Evolutionary conservation across 345 rosid genomes (phyloP).

Genomic region (Boechera stricta): DNA sequence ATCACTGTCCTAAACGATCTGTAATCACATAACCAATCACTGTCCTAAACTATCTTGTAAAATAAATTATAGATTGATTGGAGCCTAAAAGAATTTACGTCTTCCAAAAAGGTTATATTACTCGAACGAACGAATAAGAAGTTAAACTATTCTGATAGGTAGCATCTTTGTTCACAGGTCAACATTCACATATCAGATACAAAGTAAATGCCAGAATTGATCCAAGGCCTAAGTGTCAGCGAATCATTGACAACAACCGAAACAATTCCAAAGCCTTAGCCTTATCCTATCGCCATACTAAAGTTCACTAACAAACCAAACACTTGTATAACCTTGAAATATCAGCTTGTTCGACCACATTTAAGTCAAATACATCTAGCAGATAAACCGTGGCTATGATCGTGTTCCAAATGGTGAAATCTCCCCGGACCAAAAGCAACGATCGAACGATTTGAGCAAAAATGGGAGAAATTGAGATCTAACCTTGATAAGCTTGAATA

Average conservation of each 20-base stretch:
- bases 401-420: background rate
- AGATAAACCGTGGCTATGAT: constrained; percentile 23
- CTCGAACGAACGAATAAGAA: background rate
- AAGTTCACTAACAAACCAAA: constrained; percentile 15
- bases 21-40: background rate
- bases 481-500: constrained; percentile 77
- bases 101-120: background rate
- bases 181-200: constrained; percentile 10
- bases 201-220: constrained; percentile 8
- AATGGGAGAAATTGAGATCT: constrained; percentile 42
- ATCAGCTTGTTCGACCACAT: background rate
- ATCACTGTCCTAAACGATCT: background rate
- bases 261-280: constrained; percentile 11
- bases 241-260: background rate
- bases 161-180: background rate
- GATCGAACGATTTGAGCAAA: background rate
- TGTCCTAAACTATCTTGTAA: background rate
- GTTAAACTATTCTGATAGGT: constrained; percentile 5
- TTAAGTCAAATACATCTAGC: background rate
- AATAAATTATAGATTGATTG: constrained; percentile 7
- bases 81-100: background rate
- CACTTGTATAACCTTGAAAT: background rate
- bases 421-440: background rate
- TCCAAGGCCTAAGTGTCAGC: constrained; percentile 11
- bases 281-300: background rate